Evolutionary conservation across 2,329 filamentous ascomycete genomes (phyloP).

Genomic region (Penicillium sp.): DNA sequence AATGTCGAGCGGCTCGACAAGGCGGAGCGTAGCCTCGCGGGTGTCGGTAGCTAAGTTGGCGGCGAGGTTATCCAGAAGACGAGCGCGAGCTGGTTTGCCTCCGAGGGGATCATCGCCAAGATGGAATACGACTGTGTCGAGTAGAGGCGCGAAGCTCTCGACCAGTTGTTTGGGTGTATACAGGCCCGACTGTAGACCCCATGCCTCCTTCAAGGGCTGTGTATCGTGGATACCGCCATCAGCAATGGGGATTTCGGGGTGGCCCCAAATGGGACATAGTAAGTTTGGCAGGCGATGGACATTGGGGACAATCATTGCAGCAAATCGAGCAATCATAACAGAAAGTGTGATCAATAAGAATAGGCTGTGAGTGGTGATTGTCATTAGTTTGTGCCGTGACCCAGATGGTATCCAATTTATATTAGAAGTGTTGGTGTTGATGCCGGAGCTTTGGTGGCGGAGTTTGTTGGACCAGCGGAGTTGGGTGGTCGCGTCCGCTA

Average conservation of each 20-base stretch:
- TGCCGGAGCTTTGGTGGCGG: not conserved
- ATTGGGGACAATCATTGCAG: slow-evolving; percentile 4
- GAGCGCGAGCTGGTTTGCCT: slow-evolving; percentile 8
- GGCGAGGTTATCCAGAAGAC: slow-evolving; percentile 22
- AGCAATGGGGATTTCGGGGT: not conserved
- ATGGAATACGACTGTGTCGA: slow-evolving; percentile 22
- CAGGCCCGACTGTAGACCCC: slow-evolving; percentile 20
- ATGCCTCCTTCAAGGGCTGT: slow-evolving; percentile 10
- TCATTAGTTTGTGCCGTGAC: not conserved
- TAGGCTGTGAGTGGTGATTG: not conserved
- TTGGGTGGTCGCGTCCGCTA: slow-evolving; percentile 8
- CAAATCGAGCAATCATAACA: not conserved
- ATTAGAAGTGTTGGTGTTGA: too few species aligned
- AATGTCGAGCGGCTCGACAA: slow-evolving; percentile 12
- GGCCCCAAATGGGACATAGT: not conserved
- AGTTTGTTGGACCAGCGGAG: slow-evolving; percentile 8
- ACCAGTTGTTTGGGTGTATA: slow-evolving; percentile 27
- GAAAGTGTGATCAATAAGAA: not conserved
- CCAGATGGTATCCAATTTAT: not conserved
- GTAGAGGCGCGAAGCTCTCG: slow-evolving; percentile 23
- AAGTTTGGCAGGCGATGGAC: not conserved
- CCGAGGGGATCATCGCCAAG: slow-evolving; percentile 14
- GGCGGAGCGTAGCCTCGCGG: slow-evolving; percentile 22
- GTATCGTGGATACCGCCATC: slow-evolving; percentile 6
- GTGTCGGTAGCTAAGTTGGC: slow-evolving; percentile 23